These are phyloP conservation scores for Arctium lappa DNA, from an alignment of 129 eudicot species.

Conservation along the genomic window DNA sequence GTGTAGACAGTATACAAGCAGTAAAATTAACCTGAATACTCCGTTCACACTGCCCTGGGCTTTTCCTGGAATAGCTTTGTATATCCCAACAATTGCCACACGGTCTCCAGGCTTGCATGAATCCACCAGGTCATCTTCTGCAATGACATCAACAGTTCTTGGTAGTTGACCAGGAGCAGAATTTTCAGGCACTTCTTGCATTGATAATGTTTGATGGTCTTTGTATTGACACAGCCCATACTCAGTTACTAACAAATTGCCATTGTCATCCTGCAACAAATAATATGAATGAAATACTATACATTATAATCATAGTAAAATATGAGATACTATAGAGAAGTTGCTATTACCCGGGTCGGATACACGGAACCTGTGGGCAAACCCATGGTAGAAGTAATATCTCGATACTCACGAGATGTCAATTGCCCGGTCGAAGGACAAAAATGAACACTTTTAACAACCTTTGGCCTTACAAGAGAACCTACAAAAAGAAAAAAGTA, in stretches of 20 bases:
- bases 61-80: conserved; percentile 93
- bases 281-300: background rate
- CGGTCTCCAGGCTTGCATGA: conserved; percentile 99
- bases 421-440: conserved; percentile 78
- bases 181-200: conserved; percentile 99
- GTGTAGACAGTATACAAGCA: background rate
- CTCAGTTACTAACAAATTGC: conserved; percentile 88
- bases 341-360: conserved; percentile 72
- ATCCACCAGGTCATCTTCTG: conserved; percentile 94
- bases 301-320: background rate
- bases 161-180: conserved; percentile 99
- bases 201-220: conserved; percentile 92
- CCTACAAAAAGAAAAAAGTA: conserved; percentile 39
- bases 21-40: conserved; percentile 71
- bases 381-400: conserved; percentile 88
- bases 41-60: conserved; percentile 95
- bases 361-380: conserved; percentile 98
- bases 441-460: conserved; percentile 97
- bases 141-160: conserved; percentile 83
- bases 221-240: conserved; percentile 88
- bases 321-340: background rate
- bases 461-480: conserved; percentile 99
- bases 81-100: conserved; percentile 91
- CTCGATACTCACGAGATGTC: conserved; percentile 88
- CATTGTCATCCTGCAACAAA: conserved; percentile 76